phyloP scores from a whole-genome alignment of 1,284 basidiomycete species.

The Gymnopus androsaceus region DNA sequence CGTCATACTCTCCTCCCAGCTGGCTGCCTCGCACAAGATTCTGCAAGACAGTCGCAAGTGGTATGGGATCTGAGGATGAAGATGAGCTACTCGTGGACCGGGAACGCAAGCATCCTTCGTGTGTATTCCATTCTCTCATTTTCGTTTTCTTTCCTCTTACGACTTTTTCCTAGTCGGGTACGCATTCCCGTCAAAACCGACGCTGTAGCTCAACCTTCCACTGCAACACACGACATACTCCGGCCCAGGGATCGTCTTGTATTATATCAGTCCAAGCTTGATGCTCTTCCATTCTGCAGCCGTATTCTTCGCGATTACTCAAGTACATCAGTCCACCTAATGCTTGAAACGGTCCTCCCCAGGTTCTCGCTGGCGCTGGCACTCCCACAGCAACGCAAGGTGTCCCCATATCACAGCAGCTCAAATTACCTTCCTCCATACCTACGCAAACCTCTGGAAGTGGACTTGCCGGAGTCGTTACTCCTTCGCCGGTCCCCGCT shows the following conservation, averaged over 20 bases:
- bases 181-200: conserved; percentile 50
- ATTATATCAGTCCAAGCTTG: conserved; percentile 66
- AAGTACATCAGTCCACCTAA: conserved; percentile 51
- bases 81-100: conserved; percentile 84
- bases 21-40: conserved; percentile 71
- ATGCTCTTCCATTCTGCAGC: conserved; percentile 53
- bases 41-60: conserved; percentile 56
- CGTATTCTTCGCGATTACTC: conserved; percentile 61
- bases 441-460: background rate
- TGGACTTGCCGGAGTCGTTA: background rate
- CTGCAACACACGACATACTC: conserved; percentile 43
- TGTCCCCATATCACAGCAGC: conserved; percentile 7
- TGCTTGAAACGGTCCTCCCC: conserved; percentile 37
- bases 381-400: too few relatives aligned
- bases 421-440: background rate
- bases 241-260: conserved; percentile 68
- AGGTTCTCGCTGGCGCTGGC: conserved; percentile 12
- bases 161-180: conserved; percentile 25
- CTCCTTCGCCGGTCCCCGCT: conserved; percentile 35
- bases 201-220: conserved; percentile 41
- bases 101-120: conserved; percentile 59
- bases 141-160: conserved; percentile 6
- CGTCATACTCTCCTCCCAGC: conserved; percentile 60
- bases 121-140: background rate
- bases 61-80: conserved; percentile 82